These are phyloP conservation scores for Leccinum subrobustum DNA, from an alignment of 1,284 basidiomycete species.

Conservation along the genomic window DNA sequence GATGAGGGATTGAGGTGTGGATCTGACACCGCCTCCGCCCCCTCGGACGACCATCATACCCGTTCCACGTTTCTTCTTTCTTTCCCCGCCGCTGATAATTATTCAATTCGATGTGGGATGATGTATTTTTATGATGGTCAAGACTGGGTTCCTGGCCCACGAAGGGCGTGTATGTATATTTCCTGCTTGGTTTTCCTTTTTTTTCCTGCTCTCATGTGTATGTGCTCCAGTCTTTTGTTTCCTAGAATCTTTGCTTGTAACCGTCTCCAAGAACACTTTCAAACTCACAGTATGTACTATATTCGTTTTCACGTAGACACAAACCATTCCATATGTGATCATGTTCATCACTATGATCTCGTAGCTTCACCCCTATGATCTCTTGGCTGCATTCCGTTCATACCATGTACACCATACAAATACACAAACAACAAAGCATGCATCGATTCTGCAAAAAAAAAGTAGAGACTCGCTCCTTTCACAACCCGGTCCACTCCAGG, in stretches of 20 bases:
- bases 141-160: constrained; percentile 8
- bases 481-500: constrained; percentile 54
- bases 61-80: not conserved
- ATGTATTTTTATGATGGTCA: constrained; percentile 1
- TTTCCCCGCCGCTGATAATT: not conserved
- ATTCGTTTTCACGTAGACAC: not conserved
- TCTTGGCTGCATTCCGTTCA: not conserved
- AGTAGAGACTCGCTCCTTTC: not conserved
- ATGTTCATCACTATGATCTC: not conserved
- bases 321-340: not conserved
- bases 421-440: not conserved
- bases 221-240: not conserved
- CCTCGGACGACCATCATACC: not conserved
- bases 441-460: not conserved
- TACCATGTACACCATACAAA: constrained; percentile 4
- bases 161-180: not conserved
- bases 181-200: not conserved
- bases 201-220: not conserved
- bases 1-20: not conserved
- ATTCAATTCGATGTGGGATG: constrained; percentile 9
- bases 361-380: not conserved
- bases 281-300: not conserved
- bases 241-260: not conserved
- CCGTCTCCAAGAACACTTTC: not conserved
- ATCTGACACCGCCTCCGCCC: not conserved